A percentile compares a stretch with the other conserved stretches of the same genome.
These are phyloP conservation scores for Pistacia vera DNA, from an alignment of 345 rosid species.

Conservation along the genomic window DNA sequence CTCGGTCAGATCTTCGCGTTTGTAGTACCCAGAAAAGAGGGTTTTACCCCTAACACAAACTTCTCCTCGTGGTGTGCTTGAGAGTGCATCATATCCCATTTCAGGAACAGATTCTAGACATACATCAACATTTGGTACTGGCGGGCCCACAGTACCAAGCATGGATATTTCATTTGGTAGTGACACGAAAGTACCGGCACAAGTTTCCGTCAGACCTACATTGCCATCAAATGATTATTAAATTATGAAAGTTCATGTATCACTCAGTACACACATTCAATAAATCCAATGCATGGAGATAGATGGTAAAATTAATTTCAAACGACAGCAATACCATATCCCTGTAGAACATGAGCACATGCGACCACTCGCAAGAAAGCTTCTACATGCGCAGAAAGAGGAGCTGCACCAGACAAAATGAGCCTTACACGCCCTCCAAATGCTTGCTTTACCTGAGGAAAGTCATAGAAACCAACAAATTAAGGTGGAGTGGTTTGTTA, in stretches of 20 bases:
- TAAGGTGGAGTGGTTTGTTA: slow-evolving; percentile 4
- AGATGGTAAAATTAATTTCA: slow-evolving; percentile 2
- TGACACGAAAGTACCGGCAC: slow-evolving; percentile 91
- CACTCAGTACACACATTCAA: too few species aligned
- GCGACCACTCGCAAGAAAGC: slow-evolving; percentile 90
- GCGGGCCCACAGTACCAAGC: slow-evolving; percentile 97
- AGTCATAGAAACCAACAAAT: slow-evolving; percentile 9
- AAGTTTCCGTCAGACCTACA: slow-evolving; percentile 92
- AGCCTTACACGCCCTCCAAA: slow-evolving; percentile 92
- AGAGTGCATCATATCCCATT: slow-evolving; percentile 94
- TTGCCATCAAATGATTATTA: slow-evolving; percentile 2
- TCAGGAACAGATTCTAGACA: slow-evolving; percentile 94
- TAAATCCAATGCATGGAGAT: not conserved
- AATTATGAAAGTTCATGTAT: not conserved
- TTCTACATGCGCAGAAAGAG: slow-evolving; percentile 86
- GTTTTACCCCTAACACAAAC: slow-evolving; percentile 77
- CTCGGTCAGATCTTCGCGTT: slow-evolving; percentile 84
- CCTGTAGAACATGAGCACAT: slow-evolving; percentile 95
- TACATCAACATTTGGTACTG: slow-evolving; percentile 92
- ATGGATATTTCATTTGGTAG: slow-evolving; percentile 75
- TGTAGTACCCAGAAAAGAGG: slow-evolving; percentile 85
- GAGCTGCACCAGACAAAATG: slow-evolving; percentile 95
- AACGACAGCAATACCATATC: slow-evolving; percentile 70
- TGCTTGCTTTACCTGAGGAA: slow-evolving; percentile 79
- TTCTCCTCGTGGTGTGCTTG: slow-evolving; percentile 82